These are phyloP conservation scores for Dalbergia oliveri DNA, from an alignment of 306 rosid species.

Conservation along the genomic window DNA sequence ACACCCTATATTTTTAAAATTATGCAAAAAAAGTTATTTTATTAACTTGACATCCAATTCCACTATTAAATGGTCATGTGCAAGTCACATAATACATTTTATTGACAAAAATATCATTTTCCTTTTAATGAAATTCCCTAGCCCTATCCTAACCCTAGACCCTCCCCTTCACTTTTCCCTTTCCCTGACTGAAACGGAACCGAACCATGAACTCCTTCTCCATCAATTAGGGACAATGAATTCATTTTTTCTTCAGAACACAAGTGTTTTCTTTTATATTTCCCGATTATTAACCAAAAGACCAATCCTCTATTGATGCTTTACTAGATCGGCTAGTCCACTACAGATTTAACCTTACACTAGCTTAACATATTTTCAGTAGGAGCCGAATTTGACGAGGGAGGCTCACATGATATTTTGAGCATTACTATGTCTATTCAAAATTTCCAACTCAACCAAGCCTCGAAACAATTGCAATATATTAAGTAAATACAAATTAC, in stretches of 20 bases:
- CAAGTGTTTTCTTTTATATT: background rate
- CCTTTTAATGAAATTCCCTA: no score
- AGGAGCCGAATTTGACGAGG: background rate
- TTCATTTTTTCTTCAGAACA: background rate
- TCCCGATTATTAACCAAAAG: background rate
- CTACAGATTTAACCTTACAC: slow-evolving; percentile 3
- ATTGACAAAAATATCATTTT: no score
- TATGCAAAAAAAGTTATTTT: no score
- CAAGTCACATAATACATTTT: no score
- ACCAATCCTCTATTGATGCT: background rate
- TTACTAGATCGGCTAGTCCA: background rate
- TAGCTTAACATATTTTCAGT: background rate
- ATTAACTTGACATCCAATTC: no score
- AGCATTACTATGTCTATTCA: background rate
- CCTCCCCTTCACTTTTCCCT: no score
- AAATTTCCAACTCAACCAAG: slow-evolving; percentile 11
- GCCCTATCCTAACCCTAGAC: no score
- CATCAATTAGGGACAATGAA: no score
- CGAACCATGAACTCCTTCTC: no score
- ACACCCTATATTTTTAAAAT: no score
- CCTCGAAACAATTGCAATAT: background rate
- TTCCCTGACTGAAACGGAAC: no score
- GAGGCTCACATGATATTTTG: slow-evolving; percentile 21
- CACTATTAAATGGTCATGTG: no score
- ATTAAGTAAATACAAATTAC: background rate